Evolutionary conservation across 169 alveolate genomes (phyloP).

Genomic region (Eimeria maxima): DNA sequence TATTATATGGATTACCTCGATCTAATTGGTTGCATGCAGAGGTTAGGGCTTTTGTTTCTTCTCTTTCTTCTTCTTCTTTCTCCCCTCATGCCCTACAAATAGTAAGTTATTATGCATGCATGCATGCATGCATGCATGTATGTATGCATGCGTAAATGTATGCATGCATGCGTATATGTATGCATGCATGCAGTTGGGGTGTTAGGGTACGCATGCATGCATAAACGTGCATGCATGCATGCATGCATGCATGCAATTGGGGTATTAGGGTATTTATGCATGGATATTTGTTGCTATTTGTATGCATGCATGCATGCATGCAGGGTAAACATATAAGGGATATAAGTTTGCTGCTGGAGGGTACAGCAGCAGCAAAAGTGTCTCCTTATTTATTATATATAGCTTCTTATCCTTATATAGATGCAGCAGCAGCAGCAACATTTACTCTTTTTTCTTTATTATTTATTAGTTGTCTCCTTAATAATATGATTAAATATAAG

Average conservation of each 20-base stretch:
- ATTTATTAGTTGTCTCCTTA: no score
- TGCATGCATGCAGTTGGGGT: no score
- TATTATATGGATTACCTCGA: neutral
- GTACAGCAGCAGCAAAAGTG: slow-evolving; percentile 91
- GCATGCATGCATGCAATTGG: no score
- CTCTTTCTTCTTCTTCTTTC: neutral
- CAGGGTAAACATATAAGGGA: neutral
- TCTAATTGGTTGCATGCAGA: neutral
- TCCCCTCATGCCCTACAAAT: no score
- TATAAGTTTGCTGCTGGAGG: slow-evolving; percentile 12
- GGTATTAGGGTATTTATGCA: no score
- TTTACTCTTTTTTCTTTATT: no score
- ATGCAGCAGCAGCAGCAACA: no score
- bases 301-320: neutral
- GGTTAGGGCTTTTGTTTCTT: neutral
- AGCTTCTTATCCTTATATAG: no score
- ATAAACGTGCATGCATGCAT: no score
- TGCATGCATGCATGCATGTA: neutral
- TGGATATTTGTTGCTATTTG: no score
- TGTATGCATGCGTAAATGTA: slow-evolving; percentile 13
- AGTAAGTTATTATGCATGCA: no score
- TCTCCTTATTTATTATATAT: slow-evolving; percentile 91
- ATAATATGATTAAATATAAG: slow-evolving; percentile 95
- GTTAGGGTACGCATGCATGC: neutral
- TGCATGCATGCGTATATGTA: neutral